phyloP scores from a whole-genome alignment of 192 early-diverging fungal genomes.

The Bifiguratus adelaidae region DNA sequence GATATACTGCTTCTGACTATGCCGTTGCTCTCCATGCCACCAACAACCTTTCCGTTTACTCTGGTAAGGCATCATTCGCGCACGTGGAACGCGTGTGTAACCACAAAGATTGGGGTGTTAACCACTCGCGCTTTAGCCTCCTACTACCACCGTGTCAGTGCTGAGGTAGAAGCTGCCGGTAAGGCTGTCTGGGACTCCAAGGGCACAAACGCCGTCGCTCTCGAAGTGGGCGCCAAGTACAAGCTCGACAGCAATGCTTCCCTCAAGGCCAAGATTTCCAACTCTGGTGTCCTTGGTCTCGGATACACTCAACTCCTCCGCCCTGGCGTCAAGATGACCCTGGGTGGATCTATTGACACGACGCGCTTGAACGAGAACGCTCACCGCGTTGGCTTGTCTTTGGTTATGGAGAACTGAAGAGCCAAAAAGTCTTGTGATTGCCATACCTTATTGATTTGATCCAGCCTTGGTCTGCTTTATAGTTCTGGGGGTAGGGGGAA shows the following conservation, averaged over 20 bases:
- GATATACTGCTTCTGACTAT: conserved; percentile 85
- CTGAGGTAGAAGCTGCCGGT: conserved; percentile 89
- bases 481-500: too few species aligned
- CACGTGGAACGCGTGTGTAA: too few species aligned
- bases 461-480: too few species aligned
- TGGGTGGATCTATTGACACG: conserved; percentile 92
- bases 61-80: too few species aligned
- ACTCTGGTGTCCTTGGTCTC: conserved; percentile 79
- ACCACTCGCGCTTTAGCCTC: too few species aligned
- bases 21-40: conserved; percentile 79
- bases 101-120: too few species aligned
- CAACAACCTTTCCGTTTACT: conserved; percentile 81
- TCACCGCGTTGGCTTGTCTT: conserved; percentile 88
- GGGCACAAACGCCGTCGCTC: conserved; percentile 56
- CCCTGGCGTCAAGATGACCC: conserved; percentile 86
- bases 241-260: conserved; percentile 79
- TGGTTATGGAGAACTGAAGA: conserved; percentile 90
- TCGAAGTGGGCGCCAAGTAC: conserved; percentile 95
- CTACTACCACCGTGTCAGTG: conserved; percentile 94
- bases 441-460: too few species aligned
- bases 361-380: conserved; percentile 87
- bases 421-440: too few species aligned
- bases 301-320: conserved; percentile 79
- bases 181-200: conserved; percentile 85
- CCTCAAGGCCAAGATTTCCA: conserved; percentile 83